Evolutionary conservation across 495 filamentous ascomycete genomes (phyloP).

Genomic region (Lophium mytilinum): DNA sequence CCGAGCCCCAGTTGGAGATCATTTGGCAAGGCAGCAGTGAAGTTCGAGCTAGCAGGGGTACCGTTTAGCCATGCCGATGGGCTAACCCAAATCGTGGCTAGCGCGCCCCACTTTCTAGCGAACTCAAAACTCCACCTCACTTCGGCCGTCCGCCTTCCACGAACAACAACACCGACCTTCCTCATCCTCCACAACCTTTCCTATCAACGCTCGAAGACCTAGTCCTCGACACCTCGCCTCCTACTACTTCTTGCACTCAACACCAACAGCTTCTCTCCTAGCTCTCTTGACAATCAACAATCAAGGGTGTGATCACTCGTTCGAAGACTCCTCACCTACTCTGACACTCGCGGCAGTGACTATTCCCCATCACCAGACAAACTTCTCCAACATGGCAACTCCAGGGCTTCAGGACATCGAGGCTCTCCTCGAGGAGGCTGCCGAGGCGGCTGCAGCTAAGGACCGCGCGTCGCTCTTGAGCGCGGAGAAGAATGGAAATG

Average conservation of each 20-base stretch:
- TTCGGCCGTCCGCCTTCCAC: no score
- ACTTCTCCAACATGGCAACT: not conserved
- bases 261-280: not conserved
- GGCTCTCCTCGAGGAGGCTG: constrained; percentile 86
- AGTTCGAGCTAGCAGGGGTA: no score
- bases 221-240: not conserved
- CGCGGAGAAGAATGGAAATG: constrained; percentile 51
- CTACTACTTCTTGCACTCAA: not conserved
- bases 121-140: no score
- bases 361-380: not conserved
- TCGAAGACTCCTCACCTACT: not conserved
- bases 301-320: no score
- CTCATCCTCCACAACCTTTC: no score
- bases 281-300: not conserved
- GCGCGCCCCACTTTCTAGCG: no score
- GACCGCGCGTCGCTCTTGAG: constrained; percentile 43
- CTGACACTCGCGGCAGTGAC: constrained; percentile 2
- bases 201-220: no score
- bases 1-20: no score
- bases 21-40: no score
- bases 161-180: no score
- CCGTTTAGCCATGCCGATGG: no score
- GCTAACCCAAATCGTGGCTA: no score
- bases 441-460: constrained; percentile 39
- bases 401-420: constrained; percentile 37